A percentile compares a stretch with the other conserved stretches of the same genome.
These are phyloP conservation scores for Agrostemma githago DNA, from an alignment of 148 eudicot genomes.

Conservation along the genomic window DNA sequence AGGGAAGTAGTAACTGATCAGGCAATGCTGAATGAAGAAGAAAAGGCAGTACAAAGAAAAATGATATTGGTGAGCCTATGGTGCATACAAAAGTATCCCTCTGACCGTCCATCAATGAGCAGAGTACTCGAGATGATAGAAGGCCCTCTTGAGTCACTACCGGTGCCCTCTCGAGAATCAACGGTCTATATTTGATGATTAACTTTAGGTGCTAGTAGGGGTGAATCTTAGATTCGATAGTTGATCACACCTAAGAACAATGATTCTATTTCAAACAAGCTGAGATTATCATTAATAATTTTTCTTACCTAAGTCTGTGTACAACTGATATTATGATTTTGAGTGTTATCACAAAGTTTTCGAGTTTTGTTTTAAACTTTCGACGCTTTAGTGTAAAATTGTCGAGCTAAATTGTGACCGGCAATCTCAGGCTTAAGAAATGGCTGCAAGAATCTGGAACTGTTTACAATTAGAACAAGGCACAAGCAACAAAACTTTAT, in stretches of 20 bases:
- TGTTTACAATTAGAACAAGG: not conserved
- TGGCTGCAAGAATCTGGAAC: not conserved
- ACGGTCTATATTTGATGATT: not conserved
- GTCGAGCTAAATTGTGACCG: no score
- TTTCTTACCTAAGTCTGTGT: no score
- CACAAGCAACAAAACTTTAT: not conserved
- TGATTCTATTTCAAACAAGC: no score
- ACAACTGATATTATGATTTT: no score
- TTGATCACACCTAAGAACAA: not conserved
- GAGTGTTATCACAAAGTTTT: no score
- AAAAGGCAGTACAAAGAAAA: slow-evolving; percentile 22
- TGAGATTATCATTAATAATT: no score
- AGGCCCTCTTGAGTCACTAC: slow-evolving; percentile 10
- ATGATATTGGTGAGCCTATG: slow-evolving; percentile 35
- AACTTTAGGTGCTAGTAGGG: not conserved
- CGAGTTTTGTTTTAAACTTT: no score
- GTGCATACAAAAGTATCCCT: slow-evolving; percentile 18
- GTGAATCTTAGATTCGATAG: not conserved
- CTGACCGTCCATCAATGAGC: slow-evolving; percentile 3
- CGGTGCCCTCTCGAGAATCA: slow-evolving; percentile 22
- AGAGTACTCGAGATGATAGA: slow-evolving; percentile 15
- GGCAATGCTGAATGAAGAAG: slow-evolving; percentile 1
- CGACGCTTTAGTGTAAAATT: no score
- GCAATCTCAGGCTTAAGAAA: not conserved
- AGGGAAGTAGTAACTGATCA: not conserved